A percentile compares a stretch with the other conserved stretches of the same genome.
Conservation (phyloP, 2,329 filamentous ascomycete species). For the Claviceps sp. region DNA sequence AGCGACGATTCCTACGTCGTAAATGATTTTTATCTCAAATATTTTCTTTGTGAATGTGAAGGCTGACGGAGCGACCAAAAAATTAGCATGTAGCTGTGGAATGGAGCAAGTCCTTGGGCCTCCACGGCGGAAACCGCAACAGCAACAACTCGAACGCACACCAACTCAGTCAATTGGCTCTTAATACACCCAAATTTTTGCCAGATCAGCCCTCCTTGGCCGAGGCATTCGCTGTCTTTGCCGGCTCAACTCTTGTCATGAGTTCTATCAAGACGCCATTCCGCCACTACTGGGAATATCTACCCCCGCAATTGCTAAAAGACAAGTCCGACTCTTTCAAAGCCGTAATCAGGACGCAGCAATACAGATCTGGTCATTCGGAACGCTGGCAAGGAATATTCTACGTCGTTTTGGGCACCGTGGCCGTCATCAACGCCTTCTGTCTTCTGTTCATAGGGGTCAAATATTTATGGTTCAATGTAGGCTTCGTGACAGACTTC, state of each 20-base stretch:
- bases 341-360: slow-evolving; percentile 47
- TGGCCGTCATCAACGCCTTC: slow-evolving; percentile 50
- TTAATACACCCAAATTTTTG: slow-evolving; percentile 28
- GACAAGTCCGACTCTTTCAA: slow-evolving; percentile 44
- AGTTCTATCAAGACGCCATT: slow-evolving; percentile 47
- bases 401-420: slow-evolving; percentile 49
- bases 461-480: no score
- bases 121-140: slow-evolving; percentile 41
- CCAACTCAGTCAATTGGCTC: slow-evolving; percentile 40
- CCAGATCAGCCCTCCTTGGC: slow-evolving; percentile 50
- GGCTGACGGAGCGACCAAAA: slow-evolving; percentile 3
- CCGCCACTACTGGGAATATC: slow-evolving; percentile 36
- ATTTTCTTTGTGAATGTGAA: neutral
- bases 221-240: slow-evolving; percentile 59
- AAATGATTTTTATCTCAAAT: neutral
- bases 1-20: neutral
- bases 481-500: slow-evolving; percentile 58
- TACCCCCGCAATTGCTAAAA: slow-evolving; percentile 20
- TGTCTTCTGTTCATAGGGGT: no score
- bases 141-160: slow-evolving; percentile 46
- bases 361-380: slow-evolving; percentile 56
- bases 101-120: slow-evolving; percentile 41
- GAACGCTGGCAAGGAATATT: slow-evolving; percentile 51
- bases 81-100: slow-evolving; percentile 32
- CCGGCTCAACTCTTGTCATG: slow-evolving; percentile 51